Evolutionary conservation across 2,329 filamentous ascomycete species (phyloP), one percentile per base, ranked within the genome.

Genomic region (Calonectria pauciramosa): DNA sequence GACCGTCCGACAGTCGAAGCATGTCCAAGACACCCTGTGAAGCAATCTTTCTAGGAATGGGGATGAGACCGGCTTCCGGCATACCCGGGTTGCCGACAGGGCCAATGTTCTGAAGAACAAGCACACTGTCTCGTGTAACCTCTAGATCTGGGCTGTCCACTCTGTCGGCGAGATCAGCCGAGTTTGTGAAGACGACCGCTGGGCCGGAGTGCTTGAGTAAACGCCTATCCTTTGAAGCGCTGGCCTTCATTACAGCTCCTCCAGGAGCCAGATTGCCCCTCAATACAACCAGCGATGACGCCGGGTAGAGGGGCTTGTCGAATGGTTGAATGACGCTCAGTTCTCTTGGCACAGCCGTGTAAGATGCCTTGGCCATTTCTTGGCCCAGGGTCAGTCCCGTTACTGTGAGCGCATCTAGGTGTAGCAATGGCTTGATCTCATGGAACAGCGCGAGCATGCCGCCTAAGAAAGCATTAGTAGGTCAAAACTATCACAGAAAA

Each of bases 1-100:
- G 87, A 0, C 96, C 96, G 80, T 98, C 96, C 0, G 95, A 98
- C 38, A 98, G 90, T 1, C 98, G 88, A 4, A 97, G 92, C 83
- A 98, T 93, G 75, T 98, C 97, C 18, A 88, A 90, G 6, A 98
- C 90, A 11, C 94, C 94, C 1, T 92, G 92, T 0, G 93, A 92
- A 0, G 94, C 95, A 36, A 93, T 92, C 66, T 96, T 95, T 82
- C 96, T 94, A 20, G 98, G 92, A 30, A 91, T 90, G 0, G 89
- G 89, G 1, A 91, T 86, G 32, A 91, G 82, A 0, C 89, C 89
- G 71, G 97, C 95, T 84, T 98, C 96, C 1, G 96, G 96, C 96
- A 98, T 98, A 16, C 96, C 96, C 0, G 96, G 96, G 2, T 95
- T 95, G 26, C 96, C 96, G 68, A 97, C 95, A 0, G 96, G 96